Evolutionary conservation across 129 eudicot species (phyloP), one percentile per base, ranked within the genome.

Genomic region (Calendula officinalis): DNA sequence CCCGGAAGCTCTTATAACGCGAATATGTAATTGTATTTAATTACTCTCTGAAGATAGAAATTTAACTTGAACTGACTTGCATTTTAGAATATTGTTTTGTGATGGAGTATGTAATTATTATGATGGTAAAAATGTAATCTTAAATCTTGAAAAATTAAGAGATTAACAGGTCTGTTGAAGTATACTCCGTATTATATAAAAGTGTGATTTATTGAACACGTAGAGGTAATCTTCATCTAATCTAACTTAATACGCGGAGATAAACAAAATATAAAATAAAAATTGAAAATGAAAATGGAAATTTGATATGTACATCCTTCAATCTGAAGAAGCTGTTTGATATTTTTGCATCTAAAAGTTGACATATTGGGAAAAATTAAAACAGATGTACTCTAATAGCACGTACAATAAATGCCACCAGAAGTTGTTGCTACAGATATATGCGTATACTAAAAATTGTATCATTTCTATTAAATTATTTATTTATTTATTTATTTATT

Each of bases 361-460:
- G 30, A 22, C 30, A 22, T 22, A 22, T 22, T 22, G 30, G 30
- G 30, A 14, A 13, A 63, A 45, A 33, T 32, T 33, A 12, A 59
- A 49, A 58, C 51, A 46, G 38, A 59, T 44, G 38, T 33, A 60
- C 34, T 55, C 58, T 69, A 57, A 69, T 45, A 48, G 54, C 47
- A 59, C 11, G 27, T 38, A 41, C 56, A 65, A 14, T 77, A 7
- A 77, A 65, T 77, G 82, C 77, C 77, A 56, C 36, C 77, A 57
- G 8, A 34, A 70, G 73, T 77, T 39, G 77, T 70, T 77, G 82
- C 43, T 45, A 10, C 41, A 64, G 10, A 63, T 63, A 46, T 33
- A 36, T 64, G 17, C 48, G 5, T 6, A 6, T 14, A 36, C 13
- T n/a, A n/a, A n/a, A n/a, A n/a, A n/a, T n/a, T n/a, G n/a, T n/a